Evolutionary conservation across 768 basidiomycete species (phyloP).

Genomic region (Rhodotorula toruloides): DNA sequence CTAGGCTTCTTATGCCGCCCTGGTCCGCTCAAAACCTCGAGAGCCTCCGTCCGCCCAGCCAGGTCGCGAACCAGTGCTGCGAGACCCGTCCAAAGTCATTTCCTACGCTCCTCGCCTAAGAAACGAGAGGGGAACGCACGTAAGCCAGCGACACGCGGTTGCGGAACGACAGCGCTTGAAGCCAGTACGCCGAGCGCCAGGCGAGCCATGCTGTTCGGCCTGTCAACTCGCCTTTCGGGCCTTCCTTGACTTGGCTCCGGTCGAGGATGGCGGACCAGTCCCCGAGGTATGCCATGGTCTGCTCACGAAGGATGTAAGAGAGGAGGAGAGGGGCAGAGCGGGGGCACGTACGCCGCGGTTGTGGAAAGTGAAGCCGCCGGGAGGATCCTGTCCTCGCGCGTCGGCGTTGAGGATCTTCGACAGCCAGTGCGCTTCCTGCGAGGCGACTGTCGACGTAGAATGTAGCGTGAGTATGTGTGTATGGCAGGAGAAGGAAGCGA

Average conservation of each 20-base stretch:
- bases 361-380: conserved; percentile 58
- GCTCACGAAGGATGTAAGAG: neutral
- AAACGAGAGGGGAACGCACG: conserved; percentile 41
- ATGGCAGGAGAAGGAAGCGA: neutral
- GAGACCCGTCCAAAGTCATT: neutral
- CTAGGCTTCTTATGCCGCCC: too few relatives aligned
- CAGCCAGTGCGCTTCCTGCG: conserved; percentile 68
- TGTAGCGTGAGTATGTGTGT: neutral
- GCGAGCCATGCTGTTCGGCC: conserved; percentile 51
- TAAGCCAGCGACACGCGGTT: conserved; percentile 55
- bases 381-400: conserved; percentile 26
- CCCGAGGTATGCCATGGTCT: conserved; percentile 66
- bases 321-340: neutral
- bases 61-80: conserved; percentile 28
- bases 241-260: conserved; percentile 49
- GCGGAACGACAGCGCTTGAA: conserved; percentile 64
- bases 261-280: conserved; percentile 55
- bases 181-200: conserved; percentile 63
- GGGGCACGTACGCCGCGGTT: conserved; percentile 60
- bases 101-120: neutral
- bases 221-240: conserved; percentile 50
- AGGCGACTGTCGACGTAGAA: conserved; percentile 56
- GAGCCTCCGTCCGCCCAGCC: conserved; percentile 27
- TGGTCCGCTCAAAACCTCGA: neutral
- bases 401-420: conserved; percentile 59